These are phyloP conservation scores for Coelastrella sp. DNA, from an alignment of 139 green algal genomes.

Conservation along the genomic window DNA sequence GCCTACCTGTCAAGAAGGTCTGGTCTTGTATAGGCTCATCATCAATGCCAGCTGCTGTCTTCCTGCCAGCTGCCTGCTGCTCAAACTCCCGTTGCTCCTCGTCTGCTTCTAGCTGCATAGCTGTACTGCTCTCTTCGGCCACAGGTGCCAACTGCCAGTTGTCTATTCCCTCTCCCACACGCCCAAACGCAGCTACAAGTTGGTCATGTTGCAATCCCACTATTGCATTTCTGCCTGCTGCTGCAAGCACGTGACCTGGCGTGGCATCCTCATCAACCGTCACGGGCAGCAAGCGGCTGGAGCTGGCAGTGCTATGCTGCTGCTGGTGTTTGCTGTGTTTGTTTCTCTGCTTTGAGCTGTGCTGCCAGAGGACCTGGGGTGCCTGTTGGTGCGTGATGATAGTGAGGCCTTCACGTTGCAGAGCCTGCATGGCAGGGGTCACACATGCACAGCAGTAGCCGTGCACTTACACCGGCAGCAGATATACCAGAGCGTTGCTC, in stretches of 20 bases:
- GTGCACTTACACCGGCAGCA: too few species aligned
- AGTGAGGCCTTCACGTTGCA: neutral
- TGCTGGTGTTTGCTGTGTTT: neutral
- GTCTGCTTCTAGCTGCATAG: neutral
- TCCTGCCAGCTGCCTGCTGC: neutral
- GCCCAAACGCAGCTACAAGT: slow-evolving; percentile 36
- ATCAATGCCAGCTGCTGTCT: neutral
- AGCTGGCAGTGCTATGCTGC: slow-evolving; percentile 11
- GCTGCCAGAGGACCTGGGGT: neutral
- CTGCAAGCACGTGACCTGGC: neutral
- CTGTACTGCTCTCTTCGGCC: neutral
- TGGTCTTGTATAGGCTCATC: slow-evolving; percentile 22
- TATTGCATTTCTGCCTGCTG: slow-evolving; percentile 33
- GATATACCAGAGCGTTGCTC: too few species aligned
- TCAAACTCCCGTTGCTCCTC: neutral
- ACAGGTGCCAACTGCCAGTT: slow-evolving; percentile 34
- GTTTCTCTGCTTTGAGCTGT: neutral
- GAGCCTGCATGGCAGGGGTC: neutral
- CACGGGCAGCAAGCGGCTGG: neutral
- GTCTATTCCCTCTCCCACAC: slow-evolving; percentile 15
- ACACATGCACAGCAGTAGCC: too few species aligned
- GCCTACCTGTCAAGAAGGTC: slow-evolving; percentile 46
- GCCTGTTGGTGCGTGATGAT: slow-evolving; percentile 14
- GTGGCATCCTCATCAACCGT: neutral
- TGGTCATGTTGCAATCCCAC: slow-evolving; percentile 33